Conservation (phyloP, 148 eudicot genomes). For the Arbutus unedo region DNA sequence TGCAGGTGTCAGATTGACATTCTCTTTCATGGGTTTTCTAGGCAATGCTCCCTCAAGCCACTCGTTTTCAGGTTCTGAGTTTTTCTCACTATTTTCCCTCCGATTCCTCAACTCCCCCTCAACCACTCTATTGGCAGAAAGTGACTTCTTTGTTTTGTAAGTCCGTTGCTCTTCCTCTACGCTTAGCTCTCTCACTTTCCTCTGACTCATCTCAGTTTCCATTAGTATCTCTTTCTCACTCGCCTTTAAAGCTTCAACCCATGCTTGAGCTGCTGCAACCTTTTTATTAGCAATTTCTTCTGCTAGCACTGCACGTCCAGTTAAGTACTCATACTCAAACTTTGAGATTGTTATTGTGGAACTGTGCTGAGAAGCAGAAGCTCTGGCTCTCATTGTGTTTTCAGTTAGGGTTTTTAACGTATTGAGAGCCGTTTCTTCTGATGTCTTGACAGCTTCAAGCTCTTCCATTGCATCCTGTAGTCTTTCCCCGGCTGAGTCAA, state of each 20-base stretch:
- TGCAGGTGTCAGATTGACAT: slow-evolving; percentile 33
- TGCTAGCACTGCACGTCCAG: slow-evolving; percentile 53
- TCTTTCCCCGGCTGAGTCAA: slow-evolving; percentile 47
- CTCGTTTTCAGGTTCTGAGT: slow-evolving; percentile 18
- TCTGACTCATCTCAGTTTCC: slow-evolving; percentile 30
- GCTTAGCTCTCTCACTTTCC: slow-evolving; percentile 34
- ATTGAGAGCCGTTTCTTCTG: slow-evolving; percentile 63
- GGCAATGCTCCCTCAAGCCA: slow-evolving; percentile 13
- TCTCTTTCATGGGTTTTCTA: slow-evolving; percentile 30
- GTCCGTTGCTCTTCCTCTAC: slow-evolving; percentile 45
- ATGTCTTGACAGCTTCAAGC: slow-evolving; percentile 47
- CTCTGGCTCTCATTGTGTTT: slow-evolving; percentile 47
- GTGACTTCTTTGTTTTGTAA: slow-evolving; percentile 19
- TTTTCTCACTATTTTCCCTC: slow-evolving; percentile 23
- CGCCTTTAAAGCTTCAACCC: slow-evolving; percentile 68
- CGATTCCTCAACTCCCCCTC: slow-evolving; percentile 27
- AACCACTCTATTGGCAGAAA: slow-evolving; percentile 14
- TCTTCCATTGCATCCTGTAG: slow-evolving; percentile 51
- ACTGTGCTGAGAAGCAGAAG: slow-evolving; percentile 37
- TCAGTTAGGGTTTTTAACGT: slow-evolving; percentile 50
- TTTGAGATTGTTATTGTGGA: slow-evolving; percentile 64
- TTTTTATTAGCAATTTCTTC: slow-evolving; percentile 76
- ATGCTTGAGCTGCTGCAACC: slow-evolving; percentile 74
- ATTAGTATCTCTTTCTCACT: slow-evolving; percentile 61
- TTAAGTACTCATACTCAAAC: slow-evolving; percentile 80